Base-by-base conservation (phyloP, 2,329 filamentous ascomycete genomes). In the Epichloe festucae region DNA sequence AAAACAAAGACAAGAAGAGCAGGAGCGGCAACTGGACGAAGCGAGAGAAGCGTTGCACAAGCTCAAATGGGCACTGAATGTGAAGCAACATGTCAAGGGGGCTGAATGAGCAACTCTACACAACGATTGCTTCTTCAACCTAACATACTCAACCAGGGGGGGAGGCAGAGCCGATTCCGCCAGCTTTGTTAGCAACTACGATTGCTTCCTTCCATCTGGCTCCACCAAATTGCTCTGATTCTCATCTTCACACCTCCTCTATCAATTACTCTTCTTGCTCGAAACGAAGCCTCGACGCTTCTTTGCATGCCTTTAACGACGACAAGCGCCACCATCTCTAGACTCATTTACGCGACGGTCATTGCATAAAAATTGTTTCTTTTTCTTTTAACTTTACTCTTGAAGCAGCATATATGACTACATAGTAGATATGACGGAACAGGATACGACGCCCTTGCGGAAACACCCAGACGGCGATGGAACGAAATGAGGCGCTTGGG, bases 51-150 rank as follows among this genome's bases (percentile, higher is more conserved):
- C 78, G n/a, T 69, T 86, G 48, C 73, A 81, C 55, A 80, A 87
- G 70, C 74, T 90, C 65, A 79, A 73, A 61, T 89, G 85, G 85
- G 83, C 85, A 14, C 73, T 89, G 56, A 80, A 76, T 50, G 75
- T 86, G 49, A 82, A 85, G 68, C 68, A 77, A 54, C 81, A 77
- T 56, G 73, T 83, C 52, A 73, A 71, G 52, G 77, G 70, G 51
- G 76, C 78, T 6, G 65, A 76, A 64, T 81, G 63, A 54, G 34
- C 31, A 15, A 7, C 5, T 23, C 4, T 46, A 21, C 45, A 4
- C 31, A 23, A 39, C 36, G 2, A 23, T 19, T 15, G 21, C 14
- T 42, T 15, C 21, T 41, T 15, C 38, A 31, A 4, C 19, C 10
- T 12, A 4, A 15, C 34, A 8, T n/a, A n/a, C 41, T n/a, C 39